phyloP scores from a whole-genome alignment of 768 basidiomycete genomes.

The Xerocomus brunneocitrinus region DNA sequence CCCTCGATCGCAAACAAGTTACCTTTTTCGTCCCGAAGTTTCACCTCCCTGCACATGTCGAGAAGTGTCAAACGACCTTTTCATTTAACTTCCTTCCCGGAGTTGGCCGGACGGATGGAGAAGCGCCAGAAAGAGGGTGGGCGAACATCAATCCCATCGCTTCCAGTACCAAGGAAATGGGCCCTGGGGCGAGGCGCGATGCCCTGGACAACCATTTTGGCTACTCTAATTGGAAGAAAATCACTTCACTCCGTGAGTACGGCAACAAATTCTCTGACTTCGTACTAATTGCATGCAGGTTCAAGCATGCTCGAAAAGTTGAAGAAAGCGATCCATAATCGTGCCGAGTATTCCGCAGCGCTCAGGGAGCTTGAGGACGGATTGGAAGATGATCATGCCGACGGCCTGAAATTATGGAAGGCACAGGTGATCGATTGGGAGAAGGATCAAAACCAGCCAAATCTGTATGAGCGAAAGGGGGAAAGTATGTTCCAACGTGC shows the following conservation, averaged over 20 bases:
- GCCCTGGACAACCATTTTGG: neutral
- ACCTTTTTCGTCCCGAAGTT: neutral
- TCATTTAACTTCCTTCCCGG: neutral
- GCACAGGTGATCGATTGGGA: too few species aligned
- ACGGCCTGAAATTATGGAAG: too few species aligned
- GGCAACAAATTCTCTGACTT: neutral
- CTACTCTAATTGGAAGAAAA: neutral
- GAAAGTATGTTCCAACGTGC: too few species aligned
- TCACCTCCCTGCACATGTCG: neutral
- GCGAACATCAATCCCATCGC: neutral
- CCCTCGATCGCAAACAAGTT: neutral
- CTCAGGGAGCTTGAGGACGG: too few species aligned
- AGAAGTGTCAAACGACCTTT: neutral
- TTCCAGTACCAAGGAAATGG: neutral
- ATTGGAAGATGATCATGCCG: too few species aligned
- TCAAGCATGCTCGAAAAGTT: neutral
- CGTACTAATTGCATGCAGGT: neutral
- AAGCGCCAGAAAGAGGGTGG: neutral
- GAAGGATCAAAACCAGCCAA: too few species aligned
- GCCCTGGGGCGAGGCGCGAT: neutral
- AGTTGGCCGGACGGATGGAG: neutral
- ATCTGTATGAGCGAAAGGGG: too few species aligned
- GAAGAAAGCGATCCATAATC: neutral
- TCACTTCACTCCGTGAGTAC: neutral
- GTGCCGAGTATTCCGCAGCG: too few species aligned